These are phyloP conservation scores for Linum trigynum DNA, from an alignment of 345 rosid species.

Conservation along the genomic window DNA sequence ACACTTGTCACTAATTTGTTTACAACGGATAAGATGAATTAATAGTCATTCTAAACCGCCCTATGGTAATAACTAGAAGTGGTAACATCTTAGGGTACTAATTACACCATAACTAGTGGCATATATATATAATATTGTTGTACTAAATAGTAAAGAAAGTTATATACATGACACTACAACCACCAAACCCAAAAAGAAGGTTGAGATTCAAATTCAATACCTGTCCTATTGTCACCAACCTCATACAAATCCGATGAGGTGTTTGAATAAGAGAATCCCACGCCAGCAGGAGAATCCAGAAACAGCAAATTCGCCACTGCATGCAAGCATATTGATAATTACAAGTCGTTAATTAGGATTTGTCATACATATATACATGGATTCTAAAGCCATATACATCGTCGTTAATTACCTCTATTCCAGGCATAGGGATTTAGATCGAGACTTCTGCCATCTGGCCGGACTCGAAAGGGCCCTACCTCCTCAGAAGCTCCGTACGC, in stretches of 20 bases:
- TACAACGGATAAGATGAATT: too few relatives aligned
- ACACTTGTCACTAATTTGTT: too few relatives aligned
- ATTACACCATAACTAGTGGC: background rate
- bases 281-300: constrained; percentile 81
- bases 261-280: constrained; percentile 20
- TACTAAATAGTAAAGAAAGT: constrained; percentile 1
- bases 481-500: constrained; percentile 89
- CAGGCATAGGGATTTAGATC: constrained; percentile 51
- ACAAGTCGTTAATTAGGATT: too few relatives aligned
- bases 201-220: constrained; percentile 12
- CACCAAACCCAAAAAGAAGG: background rate
- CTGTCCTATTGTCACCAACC: constrained; percentile 78
- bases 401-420: constrained; percentile 44
- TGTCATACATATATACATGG: too few relatives aligned
- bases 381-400: too few relatives aligned
- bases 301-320: constrained; percentile 74
- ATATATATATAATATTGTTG: background rate
- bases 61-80: too few relatives aligned
- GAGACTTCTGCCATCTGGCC: constrained; percentile 49
- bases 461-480: constrained; percentile 77
- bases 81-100: too few relatives aligned
- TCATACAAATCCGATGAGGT: constrained; percentile 39
- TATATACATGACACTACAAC: constrained; percentile 15
- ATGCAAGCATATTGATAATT: background rate
- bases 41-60: too few relatives aligned